Conservation (phyloP, 345 rosid species). For the Heritiera fomes region DNA sequence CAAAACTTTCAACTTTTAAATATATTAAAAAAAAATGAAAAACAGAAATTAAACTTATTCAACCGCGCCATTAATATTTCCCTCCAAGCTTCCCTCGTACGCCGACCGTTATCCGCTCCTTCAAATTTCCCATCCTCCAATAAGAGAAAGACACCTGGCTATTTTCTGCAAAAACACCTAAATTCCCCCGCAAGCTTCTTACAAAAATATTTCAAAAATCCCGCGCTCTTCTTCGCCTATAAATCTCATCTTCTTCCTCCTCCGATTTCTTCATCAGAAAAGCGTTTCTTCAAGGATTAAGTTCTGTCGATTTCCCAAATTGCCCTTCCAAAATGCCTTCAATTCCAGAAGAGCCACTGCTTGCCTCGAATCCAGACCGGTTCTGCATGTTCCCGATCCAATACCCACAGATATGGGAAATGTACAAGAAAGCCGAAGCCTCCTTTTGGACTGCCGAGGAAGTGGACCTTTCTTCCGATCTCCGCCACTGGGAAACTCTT, state of each 20-base stretch:
- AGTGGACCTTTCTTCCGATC: constrained; percentile 82
- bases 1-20: neutral
- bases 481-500: constrained; percentile 73
- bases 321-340: constrained; percentile 59
- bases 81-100: neutral
- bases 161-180: constrained; percentile 11
- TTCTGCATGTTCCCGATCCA: constrained; percentile 96
- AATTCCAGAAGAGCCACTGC: constrained; percentile 79
- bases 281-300: neutral
- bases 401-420: constrained; percentile 90
- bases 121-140: neutral
- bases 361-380: constrained; percentile 69
- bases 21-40: neutral
- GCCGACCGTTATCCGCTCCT: neutral
- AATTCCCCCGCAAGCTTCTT: constrained; percentile 39
- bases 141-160: neutral
- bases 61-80: too few relatives aligned
- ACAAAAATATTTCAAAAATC: constrained; percentile 25
- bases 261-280: neutral
- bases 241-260: neutral
- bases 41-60: too few relatives aligned
- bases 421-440: constrained; percentile 97
- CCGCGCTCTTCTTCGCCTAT: constrained; percentile 18
- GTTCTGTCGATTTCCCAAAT: neutral
- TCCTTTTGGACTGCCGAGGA: constrained; percentile 99